Evolutionary conservation across 371 early-diverging fungal species (phyloP).

Genomic region (Mortierella sp.): DNA sequence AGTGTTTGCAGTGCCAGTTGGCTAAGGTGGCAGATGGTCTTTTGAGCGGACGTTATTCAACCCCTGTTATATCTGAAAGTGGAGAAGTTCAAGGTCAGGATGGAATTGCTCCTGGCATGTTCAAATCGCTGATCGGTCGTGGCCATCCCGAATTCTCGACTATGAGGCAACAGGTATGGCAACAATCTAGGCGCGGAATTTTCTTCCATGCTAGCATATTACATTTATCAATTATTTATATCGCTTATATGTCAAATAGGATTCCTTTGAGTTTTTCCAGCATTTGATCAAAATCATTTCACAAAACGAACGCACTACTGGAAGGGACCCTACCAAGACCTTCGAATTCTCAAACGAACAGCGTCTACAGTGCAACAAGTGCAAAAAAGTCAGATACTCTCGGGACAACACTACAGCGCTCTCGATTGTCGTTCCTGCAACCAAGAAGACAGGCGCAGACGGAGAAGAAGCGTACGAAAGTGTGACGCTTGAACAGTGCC

Average conservation of each 20-base stretch:
- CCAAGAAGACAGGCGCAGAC: constrained; percentile 34
- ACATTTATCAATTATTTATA: not conserved
- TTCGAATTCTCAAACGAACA: constrained; percentile 88
- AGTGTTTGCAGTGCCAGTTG: constrained; percentile 91
- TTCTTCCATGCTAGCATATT: not conserved
- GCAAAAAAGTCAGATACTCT: constrained; percentile 85
- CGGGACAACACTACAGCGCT: constrained; percentile 70
- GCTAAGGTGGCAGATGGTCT: constrained; percentile 93
- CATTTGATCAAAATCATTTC: constrained; percentile 79
- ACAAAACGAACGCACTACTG: constrained; percentile 76
- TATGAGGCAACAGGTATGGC: constrained; percentile 89
- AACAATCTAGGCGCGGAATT: not conserved
- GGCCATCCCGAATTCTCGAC: constrained; percentile 94
- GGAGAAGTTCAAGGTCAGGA: constrained; percentile 66
- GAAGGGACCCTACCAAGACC: constrained; percentile 75
- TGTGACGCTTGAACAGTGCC: constrained; percentile 81
- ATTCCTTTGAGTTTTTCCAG: constrained; percentile 95
- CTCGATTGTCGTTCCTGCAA: constrained; percentile 83
- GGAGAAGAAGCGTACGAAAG: constrained; percentile 65
- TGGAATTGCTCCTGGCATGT: constrained; percentile 89
- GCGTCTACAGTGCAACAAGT: constrained; percentile 87
- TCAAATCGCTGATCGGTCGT: constrained; percentile 90
- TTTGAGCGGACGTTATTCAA: constrained; percentile 88
- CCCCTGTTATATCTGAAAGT: constrained; percentile 60
- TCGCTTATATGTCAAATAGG: constrained; percentile 53